phyloP scores from a whole-genome alignment of 306 rosid genomes.

The Canavalia ensiformis region DNA sequence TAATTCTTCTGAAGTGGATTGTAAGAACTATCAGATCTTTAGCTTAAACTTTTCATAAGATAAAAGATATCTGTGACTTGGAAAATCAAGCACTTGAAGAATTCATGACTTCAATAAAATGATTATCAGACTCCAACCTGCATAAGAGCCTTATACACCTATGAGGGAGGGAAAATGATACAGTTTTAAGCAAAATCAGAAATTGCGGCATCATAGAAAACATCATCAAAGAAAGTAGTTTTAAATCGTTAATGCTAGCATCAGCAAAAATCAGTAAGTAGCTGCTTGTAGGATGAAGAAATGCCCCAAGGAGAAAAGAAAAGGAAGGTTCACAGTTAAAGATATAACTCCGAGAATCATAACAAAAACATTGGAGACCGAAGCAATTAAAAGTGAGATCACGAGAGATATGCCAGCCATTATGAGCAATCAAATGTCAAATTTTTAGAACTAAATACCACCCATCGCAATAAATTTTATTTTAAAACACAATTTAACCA shows the following conservation, averaged over 20 bases:
- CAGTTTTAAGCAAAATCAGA: background rate
- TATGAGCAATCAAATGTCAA: no score
- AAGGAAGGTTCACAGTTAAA: no score
- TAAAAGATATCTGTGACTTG: background rate
- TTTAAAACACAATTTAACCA: no score
- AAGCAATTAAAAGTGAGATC: no score
- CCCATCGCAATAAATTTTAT: no score
- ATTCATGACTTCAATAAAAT: background rate
- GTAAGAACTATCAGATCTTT: slow-evolving; percentile 4
- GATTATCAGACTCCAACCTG: no score
- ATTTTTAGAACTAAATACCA: no score
- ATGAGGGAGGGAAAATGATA: background rate
- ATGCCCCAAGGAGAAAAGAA: background rate
- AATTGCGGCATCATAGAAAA: background rate
- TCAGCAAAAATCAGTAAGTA: background rate
- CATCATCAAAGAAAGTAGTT: background rate
- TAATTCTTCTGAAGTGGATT: background rate
- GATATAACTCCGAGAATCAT: no score
- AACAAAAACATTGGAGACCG: no score
- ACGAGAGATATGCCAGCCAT: no score
- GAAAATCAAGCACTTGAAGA: background rate
- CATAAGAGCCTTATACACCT: background rate
- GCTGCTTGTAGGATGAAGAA: background rate
- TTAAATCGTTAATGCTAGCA: background rate
- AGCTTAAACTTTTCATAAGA: background rate